A percentile compares a stretch with the other conserved stretches of the same genome.
Conservation (phyloP, 331 rosid genomes). For the Ulmus americana region DNA sequence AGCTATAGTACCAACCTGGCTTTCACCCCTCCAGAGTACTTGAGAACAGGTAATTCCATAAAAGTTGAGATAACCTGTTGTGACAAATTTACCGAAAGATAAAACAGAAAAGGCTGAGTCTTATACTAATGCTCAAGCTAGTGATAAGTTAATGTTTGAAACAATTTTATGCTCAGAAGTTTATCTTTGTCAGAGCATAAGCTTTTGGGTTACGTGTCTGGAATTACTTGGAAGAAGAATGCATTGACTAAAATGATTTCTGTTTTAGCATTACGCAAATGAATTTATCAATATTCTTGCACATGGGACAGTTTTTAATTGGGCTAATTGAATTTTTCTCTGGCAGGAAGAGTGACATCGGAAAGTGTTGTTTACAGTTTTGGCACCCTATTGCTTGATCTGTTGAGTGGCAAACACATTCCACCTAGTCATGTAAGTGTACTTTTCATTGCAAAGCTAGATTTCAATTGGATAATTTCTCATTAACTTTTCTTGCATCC, state of each 20-base stretch:
- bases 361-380: constrained; percentile 40
- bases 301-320: not conserved
- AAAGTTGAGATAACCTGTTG: not conserved
- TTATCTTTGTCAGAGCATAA: not conserved
- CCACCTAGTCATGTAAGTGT: constrained; percentile 38
- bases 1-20: constrained; percentile 90
- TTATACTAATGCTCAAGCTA: not conserved
- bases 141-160: not conserved
- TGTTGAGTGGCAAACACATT: constrained; percentile 37
- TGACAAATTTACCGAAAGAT: not conserved
- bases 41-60: constrained; percentile 56
- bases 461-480: not conserved
- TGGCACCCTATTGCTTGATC: constrained; percentile 41
- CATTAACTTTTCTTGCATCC: not conserved
- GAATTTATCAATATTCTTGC: not conserved
- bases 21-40: constrained; percentile 88
- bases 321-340: not conserved
- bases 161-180: not conserved
- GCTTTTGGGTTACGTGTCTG: not conserved
- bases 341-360: constrained; percentile 31
- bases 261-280: too few species aligned
- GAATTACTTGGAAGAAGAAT: too few species aligned
- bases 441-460: not conserved
- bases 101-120: not conserved
- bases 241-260: too few species aligned